These are phyloP conservation scores for Coniferiporia weirii DNA, from an alignment of 1,284 basidiomycete species.

Conservation along the genomic window DNA sequence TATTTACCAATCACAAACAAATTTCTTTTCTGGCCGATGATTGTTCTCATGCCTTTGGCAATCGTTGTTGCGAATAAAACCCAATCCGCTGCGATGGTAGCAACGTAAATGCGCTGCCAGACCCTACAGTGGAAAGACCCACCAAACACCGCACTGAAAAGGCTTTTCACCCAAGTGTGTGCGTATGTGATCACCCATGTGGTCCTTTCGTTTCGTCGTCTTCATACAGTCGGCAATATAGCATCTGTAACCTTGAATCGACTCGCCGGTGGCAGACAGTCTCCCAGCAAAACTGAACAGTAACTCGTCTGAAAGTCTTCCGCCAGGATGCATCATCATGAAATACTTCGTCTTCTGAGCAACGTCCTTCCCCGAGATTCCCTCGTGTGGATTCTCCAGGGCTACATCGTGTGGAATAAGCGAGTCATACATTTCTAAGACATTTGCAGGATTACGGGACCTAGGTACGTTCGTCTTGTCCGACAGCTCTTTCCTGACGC, in stretches of 20 bases:
- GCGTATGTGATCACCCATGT: conserved; percentile 66
- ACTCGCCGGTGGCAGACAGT: conserved; percentile 49
- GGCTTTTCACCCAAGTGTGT: conserved; percentile 63
- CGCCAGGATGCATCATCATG: conserved; percentile 43
- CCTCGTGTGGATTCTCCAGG: conserved; percentile 48
- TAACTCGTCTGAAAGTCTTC: conserved; percentile 57
- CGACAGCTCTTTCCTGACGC: background rate
- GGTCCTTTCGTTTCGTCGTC: conserved; percentile 62
- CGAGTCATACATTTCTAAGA: conserved; percentile 8
- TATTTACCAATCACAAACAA: conserved; percentile 36
- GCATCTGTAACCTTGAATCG: conserved; percentile 56
- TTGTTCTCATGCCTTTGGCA: conserved; percentile 66
- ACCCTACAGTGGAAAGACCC: conserved; percentile 21
- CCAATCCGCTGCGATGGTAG: conserved; percentile 38
- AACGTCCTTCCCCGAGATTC: conserved; percentile 49
- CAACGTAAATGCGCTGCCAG: background rate
- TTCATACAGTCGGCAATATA: conserved; percentile 59
- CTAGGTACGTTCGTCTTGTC: conserved; percentile 4
- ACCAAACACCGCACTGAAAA: conserved; percentile 58
- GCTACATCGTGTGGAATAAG: conserved; percentile 10
- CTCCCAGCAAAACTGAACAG: conserved; percentile 60
- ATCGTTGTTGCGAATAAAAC: conserved; percentile 67
- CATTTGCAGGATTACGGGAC: conserved; percentile 1
- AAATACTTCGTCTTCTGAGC: conserved; percentile 49
- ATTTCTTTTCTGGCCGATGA: conserved; percentile 54